Base-by-base conservation (phyloP, 2,329 filamentous ascomycete genomes). In the Diaporthe destruens region DNA sequence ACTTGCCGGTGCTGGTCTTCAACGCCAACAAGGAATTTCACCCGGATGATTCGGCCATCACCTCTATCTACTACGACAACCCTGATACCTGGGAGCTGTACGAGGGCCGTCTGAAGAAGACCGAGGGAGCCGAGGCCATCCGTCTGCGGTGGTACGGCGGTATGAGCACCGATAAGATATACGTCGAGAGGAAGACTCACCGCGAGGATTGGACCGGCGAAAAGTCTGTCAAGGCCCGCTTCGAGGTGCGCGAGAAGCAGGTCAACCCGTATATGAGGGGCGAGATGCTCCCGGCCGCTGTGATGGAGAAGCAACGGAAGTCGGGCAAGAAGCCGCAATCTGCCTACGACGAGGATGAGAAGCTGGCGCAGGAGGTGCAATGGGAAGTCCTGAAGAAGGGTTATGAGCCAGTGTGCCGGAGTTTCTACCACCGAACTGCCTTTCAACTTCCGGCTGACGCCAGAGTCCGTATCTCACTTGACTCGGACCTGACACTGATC, bases 191-290 rank as follows among this genome's bases (percentile, higher is more conserved):
- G 75, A 99, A 99, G 85, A 99, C 96, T 0, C 96, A 99, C 85
- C 92, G 96, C 51, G 96, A 99, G 82, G 96, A 99, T 82, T 99
- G 96, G 96, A 99, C 96, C 0, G 96, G 96, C 72, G 96, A 99
- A 82, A 98, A 98, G 85, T 98, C 96, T 1, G 96, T 99, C 84
- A 99, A 99, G 85, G 96, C 96, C 55, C 93, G 96, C 55, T 99
- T 99, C 80, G 89, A 93, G 11, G 87, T 96, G 76, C 98, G 99
- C 85, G 96, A 99, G 85, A 99, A 99, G 88, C 94, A 98, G 75
- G 93, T 99, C 79, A 98, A 98, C 80, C 89, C 94, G 18, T 99
- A 95, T 81, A 86, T 99, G 82, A 88, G 88, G 66, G 96, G 96
- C 70, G 91, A 95, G 77, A 88, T 97, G 79, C 94, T 95, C 2